These are phyloP conservation scores for Candida sp. DNA, from an alignment of 1,139 yeast species.

Conservation along the genomic window DNA sequence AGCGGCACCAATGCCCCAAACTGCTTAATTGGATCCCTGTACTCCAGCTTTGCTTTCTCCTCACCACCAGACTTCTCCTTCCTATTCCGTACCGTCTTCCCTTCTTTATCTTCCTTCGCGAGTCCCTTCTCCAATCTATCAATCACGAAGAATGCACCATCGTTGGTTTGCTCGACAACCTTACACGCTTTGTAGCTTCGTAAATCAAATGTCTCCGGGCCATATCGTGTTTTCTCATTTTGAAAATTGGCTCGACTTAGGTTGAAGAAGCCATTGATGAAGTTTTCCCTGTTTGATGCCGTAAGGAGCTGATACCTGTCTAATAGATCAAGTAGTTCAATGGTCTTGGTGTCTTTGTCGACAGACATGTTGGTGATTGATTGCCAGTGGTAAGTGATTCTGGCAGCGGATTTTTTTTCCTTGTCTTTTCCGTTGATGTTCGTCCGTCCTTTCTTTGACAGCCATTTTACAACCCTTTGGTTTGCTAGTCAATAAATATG, in stretches of 20 bases:
- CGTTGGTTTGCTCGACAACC: constrained; percentile 14
- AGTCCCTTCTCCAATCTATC: constrained; percentile 13
- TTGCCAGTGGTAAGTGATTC: not conserved
- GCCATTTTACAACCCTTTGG: not conserved
- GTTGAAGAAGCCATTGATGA: constrained; percentile 35
- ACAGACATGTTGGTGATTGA: not conserved
- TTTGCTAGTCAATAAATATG: not conserved
- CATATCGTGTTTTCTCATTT: constrained; percentile 20
- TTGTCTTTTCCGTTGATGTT: not conserved
- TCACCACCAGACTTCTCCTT: constrained; percentile 3
- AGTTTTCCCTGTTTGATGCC: constrained; percentile 23
- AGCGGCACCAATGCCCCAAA: constrained; percentile 55
- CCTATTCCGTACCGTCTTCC: constrained; percentile 8
- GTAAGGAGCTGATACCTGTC: constrained; percentile 33
- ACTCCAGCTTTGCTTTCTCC: not conserved
- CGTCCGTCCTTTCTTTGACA: not conserved
- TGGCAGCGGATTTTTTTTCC: not conserved
- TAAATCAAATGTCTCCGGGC: constrained; percentile 29
- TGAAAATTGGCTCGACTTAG: constrained; percentile 45
- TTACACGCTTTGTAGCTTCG: constrained; percentile 33
- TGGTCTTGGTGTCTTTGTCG: constrained; percentile 17
- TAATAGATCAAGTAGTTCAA: constrained; percentile 27
- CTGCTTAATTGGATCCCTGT: constrained; percentile 48
- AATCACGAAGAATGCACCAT: constrained; percentile 14
- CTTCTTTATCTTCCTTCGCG: constrained; percentile 3